Evolutionary conservation across 306 rosid genomes (phyloP), one percentile per base, ranked within the genome.

Genomic region (Quercus wislizeni): DNA sequence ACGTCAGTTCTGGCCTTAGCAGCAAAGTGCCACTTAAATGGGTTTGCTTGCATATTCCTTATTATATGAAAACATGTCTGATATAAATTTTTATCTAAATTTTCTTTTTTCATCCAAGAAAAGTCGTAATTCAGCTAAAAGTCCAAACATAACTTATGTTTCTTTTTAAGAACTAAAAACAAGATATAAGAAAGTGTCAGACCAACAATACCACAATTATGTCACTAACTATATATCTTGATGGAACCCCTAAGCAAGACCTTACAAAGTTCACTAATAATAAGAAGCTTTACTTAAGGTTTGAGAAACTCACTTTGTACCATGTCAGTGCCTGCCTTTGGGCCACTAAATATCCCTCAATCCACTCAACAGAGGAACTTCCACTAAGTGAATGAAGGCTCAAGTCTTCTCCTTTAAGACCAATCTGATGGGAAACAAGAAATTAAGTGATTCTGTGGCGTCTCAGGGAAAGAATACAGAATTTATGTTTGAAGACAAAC

Each of bases 311-410:
- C 86, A 96, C 99, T 87, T 93, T 96, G 88, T 83, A 96, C 99
- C 99, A 96, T 76, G 97, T 91, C 81, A 96, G 76, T 14, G 99
- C 97, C 87, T 93, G 98, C 77, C 73, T 88, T 72, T 79, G 85
- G 61, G 92, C 84, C 75, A 93, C 90, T 3, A 90, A 83, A 54
- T 83, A 88, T 13, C 99, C 97, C 74, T 87, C 89, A 43, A 92
- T 72, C 99, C 99, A 96, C 59, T 96, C 99, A 57, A 93, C 98
- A 9, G 99, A 87, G 81, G 97, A 91, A 85, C 94, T 96, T 75
- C 99, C 98, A 68, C 88, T 90, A 73, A 93, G 84, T 6, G 99
- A 96, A 89, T 93, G 96, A 76, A 96, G 98, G 88, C 92, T 83
- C 90, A 93, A 76, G 59, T 88, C 91, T 91, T 96, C 99, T 79